These are phyloP conservation scores for Hymenoscyphus repandus DNA, from an alignment of 2,329 filamentous ascomycete species.

Conservation along the genomic window DNA sequence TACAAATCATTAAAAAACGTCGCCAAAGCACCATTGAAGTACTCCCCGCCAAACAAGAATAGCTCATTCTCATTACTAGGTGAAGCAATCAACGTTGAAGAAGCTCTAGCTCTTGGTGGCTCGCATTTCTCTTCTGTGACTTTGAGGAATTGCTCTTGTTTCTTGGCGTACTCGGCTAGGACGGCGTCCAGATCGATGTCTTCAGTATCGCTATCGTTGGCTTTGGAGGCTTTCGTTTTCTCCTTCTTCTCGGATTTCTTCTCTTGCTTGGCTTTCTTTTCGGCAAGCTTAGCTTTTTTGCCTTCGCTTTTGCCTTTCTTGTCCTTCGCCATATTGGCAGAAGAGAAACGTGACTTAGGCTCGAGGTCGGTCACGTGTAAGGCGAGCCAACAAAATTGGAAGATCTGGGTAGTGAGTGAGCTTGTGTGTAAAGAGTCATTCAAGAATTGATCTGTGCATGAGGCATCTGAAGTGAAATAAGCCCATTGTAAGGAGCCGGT, in stretches of 20 bases:
- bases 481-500: too few relatives aligned
- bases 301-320: conserved; percentile 43
- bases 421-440: neutral
- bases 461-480: too few relatives aligned
- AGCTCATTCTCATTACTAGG: conserved; percentile 84
- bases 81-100: conserved; percentile 76
- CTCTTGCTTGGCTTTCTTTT: conserved; percentile 72
- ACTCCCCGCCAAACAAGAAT: conserved; percentile 90
- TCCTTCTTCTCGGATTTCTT: conserved; percentile 86
- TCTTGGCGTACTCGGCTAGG: conserved; percentile 84
- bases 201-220: conserved; percentile 80
- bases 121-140: conserved; percentile 74
- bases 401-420: neutral
- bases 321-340: conserved; percentile 43
- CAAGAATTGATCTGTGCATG: too few relatives aligned
- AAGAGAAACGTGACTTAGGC: neutral
- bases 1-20: conserved; percentile 63
- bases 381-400: neutral
- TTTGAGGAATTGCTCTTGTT: conserved; percentile 91
- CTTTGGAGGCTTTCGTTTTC: conserved; percentile 63
- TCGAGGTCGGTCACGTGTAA: neutral
- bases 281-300: conserved; percentile 50
- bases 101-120: conserved; percentile 73
- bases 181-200: conserved; percentile 92
- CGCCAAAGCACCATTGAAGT: conserved; percentile 86